phyloP scores from a whole-genome alignment of 306 rosid species.

The Pachyrhizus erosus region DNA sequence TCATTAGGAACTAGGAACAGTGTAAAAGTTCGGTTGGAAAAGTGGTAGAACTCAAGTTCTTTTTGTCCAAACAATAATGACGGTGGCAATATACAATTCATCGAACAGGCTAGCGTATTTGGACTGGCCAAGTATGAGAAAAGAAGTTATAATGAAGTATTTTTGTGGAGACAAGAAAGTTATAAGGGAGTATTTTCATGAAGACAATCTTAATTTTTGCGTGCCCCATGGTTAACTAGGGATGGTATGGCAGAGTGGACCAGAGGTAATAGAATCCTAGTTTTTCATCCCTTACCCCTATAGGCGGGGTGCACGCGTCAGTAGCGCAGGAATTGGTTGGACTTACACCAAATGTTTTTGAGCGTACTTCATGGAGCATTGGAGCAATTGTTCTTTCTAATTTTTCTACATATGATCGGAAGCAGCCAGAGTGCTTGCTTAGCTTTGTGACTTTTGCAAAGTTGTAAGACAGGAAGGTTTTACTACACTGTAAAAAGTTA shows the following conservation, averaged over 20 bases:
- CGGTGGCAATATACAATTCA: constrained; percentile 30
- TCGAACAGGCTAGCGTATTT: constrained; percentile 25
- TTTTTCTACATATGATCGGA: constrained; percentile 1
- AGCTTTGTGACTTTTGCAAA: constrained; percentile 6
- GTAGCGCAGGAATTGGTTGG: constrained; percentile 6
- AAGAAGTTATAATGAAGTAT: constrained; percentile 4
- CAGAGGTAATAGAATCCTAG: neutral
- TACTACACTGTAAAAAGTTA: constrained; percentile 22
- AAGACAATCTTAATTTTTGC: constrained; percentile 5
- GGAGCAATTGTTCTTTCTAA: neutral
- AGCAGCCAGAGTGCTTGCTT: constrained; percentile 13
- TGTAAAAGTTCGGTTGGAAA: constrained; percentile 41
- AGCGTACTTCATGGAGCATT: neutral
- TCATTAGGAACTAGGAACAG: constrained; percentile 47
- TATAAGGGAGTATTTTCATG: neutral
- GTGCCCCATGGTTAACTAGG: neutral
- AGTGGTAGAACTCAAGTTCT: constrained; percentile 39
- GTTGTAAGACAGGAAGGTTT: constrained; percentile 25
- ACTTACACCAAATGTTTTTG: neutral
- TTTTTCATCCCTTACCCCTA: neutral
- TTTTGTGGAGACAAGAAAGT: neutral
- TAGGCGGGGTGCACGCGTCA: neutral
- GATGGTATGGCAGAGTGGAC: constrained; percentile 29
- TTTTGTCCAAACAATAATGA: constrained; percentile 49
- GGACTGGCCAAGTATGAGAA: constrained; percentile 37